Base-by-base conservation (phyloP, 2,329 filamentous ascomycete genomes). In the Colletotrichum ledebouriae region DNA sequence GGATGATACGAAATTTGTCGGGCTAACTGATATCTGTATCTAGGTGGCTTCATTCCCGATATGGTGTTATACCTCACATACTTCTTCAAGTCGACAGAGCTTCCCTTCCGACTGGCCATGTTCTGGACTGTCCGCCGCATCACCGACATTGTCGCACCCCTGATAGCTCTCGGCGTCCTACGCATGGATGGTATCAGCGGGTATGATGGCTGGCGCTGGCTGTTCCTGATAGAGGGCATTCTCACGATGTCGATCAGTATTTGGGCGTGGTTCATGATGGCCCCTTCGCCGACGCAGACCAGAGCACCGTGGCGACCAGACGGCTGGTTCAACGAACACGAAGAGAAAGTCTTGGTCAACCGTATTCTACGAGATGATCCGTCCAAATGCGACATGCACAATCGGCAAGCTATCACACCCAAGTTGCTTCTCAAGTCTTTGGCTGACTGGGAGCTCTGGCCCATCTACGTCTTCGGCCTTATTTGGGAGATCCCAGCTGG, bases 271-370 rank as follows among this genome's bases (percentile, higher is more conserved):
- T 77, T 77, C 58, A 72, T 73, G 52, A 76, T 78, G 71, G 73
- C 74, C 5, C 72, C 77, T 0, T 76, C 74, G 0, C 76, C 76
- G 4, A 78, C 76, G 0, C 74, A 78, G 64, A 86, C 84, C 0
- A 81, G 79, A 42, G 81, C 79, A 6, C 83, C 80, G 78, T 84
- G 81, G 68, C 79, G 84, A 25, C 82, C 82, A 12, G 79, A 84
- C 12, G 86, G 86, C 0, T 89, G 86, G 84, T 89, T 89, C 74
- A 85, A 75, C 2, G 83, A 87, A 56, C 79, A 81, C 2, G 87
- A 89, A 70, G 85, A 89, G 69, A 82, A 82, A 70, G 89, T 89
- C 53, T 81, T 89, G 55, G 84, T 89, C 22, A 89, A 88, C 70
- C 78, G 86, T 0, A 80, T 85, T 11, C 76, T 81, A 2, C 82